Evolutionary conservation across 371 early-diverging fungal species (phyloP).

Genomic region (Coemansia sp.): DNA sequence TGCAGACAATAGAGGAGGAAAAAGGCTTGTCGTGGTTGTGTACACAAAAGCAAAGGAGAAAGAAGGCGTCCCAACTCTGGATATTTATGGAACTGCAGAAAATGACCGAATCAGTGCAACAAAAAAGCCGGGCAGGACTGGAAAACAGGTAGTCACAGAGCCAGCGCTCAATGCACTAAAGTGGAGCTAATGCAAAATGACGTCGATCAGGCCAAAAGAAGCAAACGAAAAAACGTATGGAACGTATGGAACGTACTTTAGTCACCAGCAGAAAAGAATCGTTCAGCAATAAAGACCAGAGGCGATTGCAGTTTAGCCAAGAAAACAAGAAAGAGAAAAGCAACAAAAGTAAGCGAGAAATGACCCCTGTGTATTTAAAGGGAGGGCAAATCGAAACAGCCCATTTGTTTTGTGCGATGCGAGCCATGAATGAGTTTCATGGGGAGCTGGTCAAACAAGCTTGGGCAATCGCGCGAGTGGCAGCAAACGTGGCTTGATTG

Average conservation of each 20-base stretch:
- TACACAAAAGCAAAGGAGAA: neutral
- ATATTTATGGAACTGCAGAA: neutral
- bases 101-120: neutral
- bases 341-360: neutral
- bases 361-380: neutral
- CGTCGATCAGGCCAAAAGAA: neutral
- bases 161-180: neutral
- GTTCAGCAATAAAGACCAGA: neutral
- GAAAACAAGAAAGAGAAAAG: neutral
- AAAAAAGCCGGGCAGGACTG: neutral
- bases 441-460: neutral
- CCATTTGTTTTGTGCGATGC: neutral
- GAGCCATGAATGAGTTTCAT: neutral
- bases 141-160: neutral
- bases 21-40: neutral
- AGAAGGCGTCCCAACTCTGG: neutral
- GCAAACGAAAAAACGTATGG: neutral
- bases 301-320: neutral
- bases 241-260: neutral
- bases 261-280: neutral
- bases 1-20: neutral
- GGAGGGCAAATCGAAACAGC: neutral
- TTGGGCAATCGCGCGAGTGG: neutral
- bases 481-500: conserved; percentile 2
- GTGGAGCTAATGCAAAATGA: neutral